phyloP scores from a whole-genome alignment of 2,329 filamentous ascomycete species.

The Sphaerostilbella broomeana region DNA sequence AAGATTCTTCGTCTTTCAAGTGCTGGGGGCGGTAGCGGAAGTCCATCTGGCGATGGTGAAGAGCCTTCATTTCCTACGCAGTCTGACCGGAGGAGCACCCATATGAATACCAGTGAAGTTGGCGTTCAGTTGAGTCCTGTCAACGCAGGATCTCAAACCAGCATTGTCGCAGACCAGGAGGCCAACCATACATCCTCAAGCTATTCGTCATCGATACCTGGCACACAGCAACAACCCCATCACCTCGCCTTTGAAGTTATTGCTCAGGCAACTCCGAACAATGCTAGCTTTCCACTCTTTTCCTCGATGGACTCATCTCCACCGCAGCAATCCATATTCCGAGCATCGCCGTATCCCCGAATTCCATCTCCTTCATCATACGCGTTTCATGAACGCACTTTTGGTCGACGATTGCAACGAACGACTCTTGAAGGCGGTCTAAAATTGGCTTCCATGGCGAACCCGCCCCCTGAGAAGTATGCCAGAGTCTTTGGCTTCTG shows the following conservation, averaged over 20 bases:
- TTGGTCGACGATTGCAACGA: conserved; percentile 65
- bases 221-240: conserved; percentile 5
- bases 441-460: conserved; percentile 44
- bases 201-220: not conserved
- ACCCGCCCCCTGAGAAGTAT: conserved; percentile 42
- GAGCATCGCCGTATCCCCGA: conserved; percentile 25
- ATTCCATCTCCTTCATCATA: conserved; percentile 47
- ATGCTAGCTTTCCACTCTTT: conserved; percentile 46
- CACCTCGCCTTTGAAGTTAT: conserved; percentile 39
- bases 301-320: conserved; percentile 19
- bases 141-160: not conserved
- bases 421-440: conserved; percentile 57
- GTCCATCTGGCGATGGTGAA: conserved; percentile 12
- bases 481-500: conserved; percentile 63
- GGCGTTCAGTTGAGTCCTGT: not conserved
- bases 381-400: conserved; percentile 57
- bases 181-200: not conserved
- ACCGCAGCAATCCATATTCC: conserved; percentile 17
- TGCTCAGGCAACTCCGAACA: conserved; percentile 43
- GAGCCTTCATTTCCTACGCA: conserved; percentile 7
- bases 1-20: conserved; percentile 52
- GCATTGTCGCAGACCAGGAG: conserved; percentile 1
- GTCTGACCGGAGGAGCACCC: conserved; percentile 3
- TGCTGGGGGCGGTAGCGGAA: conserved; percentile 33
- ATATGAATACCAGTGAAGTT: conserved; percentile 3